Evolutionary conservation across 116 monocot genomes (phyloP).

Genomic region (Papilionanthe hybrid): DNA sequence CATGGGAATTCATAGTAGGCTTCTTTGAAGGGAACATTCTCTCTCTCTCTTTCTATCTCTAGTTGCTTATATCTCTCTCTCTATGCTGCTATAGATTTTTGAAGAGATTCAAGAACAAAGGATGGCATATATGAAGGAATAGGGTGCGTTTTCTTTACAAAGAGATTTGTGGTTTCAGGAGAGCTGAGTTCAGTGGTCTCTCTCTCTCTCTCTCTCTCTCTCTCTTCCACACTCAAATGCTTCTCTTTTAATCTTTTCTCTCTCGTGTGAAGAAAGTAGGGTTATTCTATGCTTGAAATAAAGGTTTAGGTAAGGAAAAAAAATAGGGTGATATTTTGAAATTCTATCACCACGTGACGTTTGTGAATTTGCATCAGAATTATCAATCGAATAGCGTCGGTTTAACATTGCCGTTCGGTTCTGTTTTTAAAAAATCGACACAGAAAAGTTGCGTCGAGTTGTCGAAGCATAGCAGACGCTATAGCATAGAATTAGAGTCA

Average conservation of each 20-base stretch:
- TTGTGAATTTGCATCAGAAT: too few relatives aligned
- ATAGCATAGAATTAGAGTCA: too few relatives aligned
- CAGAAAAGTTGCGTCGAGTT: too few relatives aligned
- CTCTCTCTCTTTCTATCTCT: constrained; percentile 20
- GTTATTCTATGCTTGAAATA: constrained; percentile 8
- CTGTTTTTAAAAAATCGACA: too few relatives aligned
- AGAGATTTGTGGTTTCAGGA: not conserved
- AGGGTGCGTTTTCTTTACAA: constrained; percentile 20
- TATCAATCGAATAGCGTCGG: too few relatives aligned
- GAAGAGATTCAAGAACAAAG: constrained; percentile 36
- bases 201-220: constrained; percentile 7
- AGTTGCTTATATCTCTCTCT: constrained; percentile 19
- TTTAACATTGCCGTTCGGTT: too few relatives aligned
- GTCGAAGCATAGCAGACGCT: too few relatives aligned
- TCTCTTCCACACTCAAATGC: constrained; percentile 3
- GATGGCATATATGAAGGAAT: constrained; percentile 24
- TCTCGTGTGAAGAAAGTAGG: constrained; percentile 5
- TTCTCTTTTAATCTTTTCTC: not conserved
- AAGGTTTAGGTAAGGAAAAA: not conserved
- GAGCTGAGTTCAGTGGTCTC: not conserved
- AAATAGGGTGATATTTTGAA: too few relatives aligned
- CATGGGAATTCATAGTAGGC: constrained; percentile 37
- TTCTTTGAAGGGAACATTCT: constrained; percentile 67
- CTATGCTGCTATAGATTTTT: constrained; percentile 15
- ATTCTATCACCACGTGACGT: too few relatives aligned